Conservation (phyloP, 1,284 basidiomycete genomes). For the Boletellus sp. region DNA sequence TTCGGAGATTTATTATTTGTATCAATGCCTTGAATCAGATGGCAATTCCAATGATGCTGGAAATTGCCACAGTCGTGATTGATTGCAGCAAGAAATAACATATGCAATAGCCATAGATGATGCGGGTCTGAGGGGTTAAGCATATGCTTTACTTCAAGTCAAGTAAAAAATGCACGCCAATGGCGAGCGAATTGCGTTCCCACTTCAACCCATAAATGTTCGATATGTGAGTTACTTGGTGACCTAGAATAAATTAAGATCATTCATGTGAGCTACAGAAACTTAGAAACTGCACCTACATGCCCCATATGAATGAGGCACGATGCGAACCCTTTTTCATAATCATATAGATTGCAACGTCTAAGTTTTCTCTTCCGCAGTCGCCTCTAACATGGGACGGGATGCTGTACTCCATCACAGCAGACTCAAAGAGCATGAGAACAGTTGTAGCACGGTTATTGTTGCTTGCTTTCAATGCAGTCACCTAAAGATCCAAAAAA, state of each 20-base stretch:
- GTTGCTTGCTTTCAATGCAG: slow-evolving; percentile 12
- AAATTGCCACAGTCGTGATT: slow-evolving; percentile 25
- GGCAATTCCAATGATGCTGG: slow-evolving; percentile 29
- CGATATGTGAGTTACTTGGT: slow-evolving; percentile 28
- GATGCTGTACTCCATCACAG: background rate
- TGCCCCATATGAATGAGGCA: slow-evolving; percentile 33
- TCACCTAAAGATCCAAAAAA: background rate
- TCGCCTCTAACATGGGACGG: slow-evolving; percentile 24
- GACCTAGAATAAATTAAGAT: slow-evolving; percentile 3
- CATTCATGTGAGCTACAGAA: no score
- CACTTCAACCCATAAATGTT: slow-evolving; percentile 40
- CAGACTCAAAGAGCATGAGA: slow-evolving; percentile 19
- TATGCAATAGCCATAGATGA: slow-evolving; percentile 34
- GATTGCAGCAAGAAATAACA: slow-evolving; percentile 21
- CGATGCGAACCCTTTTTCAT: slow-evolving; percentile 18
- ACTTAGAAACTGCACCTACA: slow-evolving; percentile 6
- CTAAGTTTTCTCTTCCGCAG: slow-evolving; percentile 28
- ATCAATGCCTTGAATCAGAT: background rate
- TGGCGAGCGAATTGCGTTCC: slow-evolving; percentile 18
- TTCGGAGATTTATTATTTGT: slow-evolving; percentile 1
- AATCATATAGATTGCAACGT: slow-evolving; percentile 25
- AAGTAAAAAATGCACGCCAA: slow-evolving; percentile 32
- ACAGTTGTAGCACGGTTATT: slow-evolving; percentile 34
- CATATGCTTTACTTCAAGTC: slow-evolving; percentile 21
- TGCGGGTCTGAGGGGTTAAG: slow-evolving; percentile 16